Evolutionary conservation across 345 rosid species (phyloP).

Genomic region (Rhodomyrtus tomentosa): DNA sequence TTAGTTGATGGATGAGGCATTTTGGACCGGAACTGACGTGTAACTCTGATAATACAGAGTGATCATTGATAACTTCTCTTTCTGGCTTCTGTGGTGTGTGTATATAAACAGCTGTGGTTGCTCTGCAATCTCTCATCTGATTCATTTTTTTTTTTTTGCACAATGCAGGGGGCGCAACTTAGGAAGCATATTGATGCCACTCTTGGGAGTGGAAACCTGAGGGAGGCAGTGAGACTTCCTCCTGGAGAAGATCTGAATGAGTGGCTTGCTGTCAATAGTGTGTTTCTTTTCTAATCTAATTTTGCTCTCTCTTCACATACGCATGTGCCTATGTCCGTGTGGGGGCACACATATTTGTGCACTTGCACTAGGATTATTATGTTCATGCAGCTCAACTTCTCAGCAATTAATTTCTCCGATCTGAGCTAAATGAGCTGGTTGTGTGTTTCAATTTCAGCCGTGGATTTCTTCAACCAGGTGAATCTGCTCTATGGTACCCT

Average conservation of each 20-base stretch:
- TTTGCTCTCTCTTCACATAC: background rate
- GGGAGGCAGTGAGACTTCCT: slow-evolving; percentile 98
- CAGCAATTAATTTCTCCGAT: background rate
- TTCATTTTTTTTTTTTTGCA: background rate
- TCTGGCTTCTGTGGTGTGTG: background rate
- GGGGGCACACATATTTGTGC: background rate
- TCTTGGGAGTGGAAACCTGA: slow-evolving; percentile 89
- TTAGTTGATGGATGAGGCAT: background rate
- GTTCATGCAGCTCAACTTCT: background rate
- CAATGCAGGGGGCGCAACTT: slow-evolving; percentile 89
- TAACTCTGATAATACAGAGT: background rate
- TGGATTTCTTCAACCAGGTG: slow-evolving; percentile 99
- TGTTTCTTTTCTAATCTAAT: background rate
- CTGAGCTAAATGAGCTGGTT: slow-evolving; percentile 6
- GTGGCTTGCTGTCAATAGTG: slow-evolving; percentile 99
- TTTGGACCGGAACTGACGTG: background rate
- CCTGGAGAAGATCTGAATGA: slow-evolving; percentile 98
- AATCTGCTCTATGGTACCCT: slow-evolving; percentile 97
- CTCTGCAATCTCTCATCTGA: background rate
- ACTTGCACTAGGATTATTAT: background rate
- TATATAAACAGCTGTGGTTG: background rate
- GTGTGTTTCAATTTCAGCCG: slow-evolving; percentile 53
- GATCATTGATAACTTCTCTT: background rate
- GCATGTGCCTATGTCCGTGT: background rate
- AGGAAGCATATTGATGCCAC: slow-evolving; percentile 97